Evolutionary conservation across 768 basidiomycete species (phyloP).

Genomic region (Favolaschia claudopus): DNA sequence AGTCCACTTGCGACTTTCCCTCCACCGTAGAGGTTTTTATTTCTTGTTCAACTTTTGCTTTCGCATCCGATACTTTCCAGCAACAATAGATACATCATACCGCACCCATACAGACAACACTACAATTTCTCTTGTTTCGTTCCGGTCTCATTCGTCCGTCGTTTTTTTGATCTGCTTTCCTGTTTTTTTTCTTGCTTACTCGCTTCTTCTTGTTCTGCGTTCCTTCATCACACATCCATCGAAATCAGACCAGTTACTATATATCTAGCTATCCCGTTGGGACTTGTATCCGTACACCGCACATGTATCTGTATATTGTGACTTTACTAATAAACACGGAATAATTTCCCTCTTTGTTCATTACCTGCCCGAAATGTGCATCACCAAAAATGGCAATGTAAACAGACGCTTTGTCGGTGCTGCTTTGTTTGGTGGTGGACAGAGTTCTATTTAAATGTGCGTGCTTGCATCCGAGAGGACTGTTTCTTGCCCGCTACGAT

Average conservation of each 20-base stretch:
- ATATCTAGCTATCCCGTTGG: neutral
- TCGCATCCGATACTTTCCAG: neutral
- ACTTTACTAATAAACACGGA: too few relatives aligned
- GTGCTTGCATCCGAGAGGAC: too few relatives aligned
- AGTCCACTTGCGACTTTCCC: constrained; percentile 19
- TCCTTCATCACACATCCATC: too few relatives aligned
- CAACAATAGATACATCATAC: too few relatives aligned
- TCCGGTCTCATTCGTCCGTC: neutral
- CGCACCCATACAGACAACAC: neutral
- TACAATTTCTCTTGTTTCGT: neutral
- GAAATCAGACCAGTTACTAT: neutral
- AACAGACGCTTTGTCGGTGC: too few relatives aligned
- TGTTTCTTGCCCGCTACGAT: too few relatives aligned
- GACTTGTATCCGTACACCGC: constrained; percentile 17
- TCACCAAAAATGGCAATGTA: too few relatives aligned
- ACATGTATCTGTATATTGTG: constrained; percentile 13
- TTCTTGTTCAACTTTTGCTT: neutral
- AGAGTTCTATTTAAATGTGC: too few relatives aligned
- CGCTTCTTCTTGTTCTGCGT: neutral
- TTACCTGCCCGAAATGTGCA: too few relatives aligned
- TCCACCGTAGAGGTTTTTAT: constrained; percentile 5
- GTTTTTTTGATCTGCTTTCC: neutral
- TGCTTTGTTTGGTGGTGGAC: too few relatives aligned
- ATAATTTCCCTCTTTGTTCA: too few relatives aligned
- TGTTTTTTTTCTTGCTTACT: neutral